phyloP scores from a whole-genome alignment of 768 basidiomycete genomes.

The Asterophora parasitica region DNA sequence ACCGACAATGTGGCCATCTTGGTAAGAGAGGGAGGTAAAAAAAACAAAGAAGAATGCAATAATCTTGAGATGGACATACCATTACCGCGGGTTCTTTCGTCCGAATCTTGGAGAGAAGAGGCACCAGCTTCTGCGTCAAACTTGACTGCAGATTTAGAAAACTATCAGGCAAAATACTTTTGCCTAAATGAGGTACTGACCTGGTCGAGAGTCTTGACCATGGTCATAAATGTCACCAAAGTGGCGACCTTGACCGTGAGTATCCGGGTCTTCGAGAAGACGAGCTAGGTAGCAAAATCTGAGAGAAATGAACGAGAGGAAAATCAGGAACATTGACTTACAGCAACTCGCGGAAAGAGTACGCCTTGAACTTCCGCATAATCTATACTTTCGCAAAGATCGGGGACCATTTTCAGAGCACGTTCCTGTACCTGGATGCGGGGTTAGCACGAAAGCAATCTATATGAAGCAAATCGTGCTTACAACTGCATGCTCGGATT shows the following conservation, averaged over 20 bases:
- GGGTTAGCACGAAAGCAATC: not conserved
- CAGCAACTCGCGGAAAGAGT: conserved; percentile 89
- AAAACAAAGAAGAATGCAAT: not conserved
- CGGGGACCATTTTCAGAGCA: conserved; percentile 78
- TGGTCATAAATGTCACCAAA: conserved; percentile 71
- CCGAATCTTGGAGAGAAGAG: conserved; percentile 88
- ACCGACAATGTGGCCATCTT: conserved; percentile 87
- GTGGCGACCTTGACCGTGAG: conserved; percentile 90
- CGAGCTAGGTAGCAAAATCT: conserved; percentile 46
- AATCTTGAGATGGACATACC: conserved; percentile 37
- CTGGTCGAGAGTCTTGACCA: conserved; percentile 91
- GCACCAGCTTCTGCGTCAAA: conserved; percentile 93
- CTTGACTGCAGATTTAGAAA: conserved; percentile 49
- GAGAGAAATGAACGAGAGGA: not conserved
- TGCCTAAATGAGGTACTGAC: conserved; percentile 30
- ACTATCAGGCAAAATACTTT: not conserved
- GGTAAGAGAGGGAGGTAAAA: not conserved
- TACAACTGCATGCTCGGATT: conserved; percentile 88
- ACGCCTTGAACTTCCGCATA: conserved; percentile 92
- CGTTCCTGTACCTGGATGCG: conserved; percentile 80
- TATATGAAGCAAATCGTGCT: conserved; percentile 16
- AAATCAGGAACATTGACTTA: conserved; percentile 30
- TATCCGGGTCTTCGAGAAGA: conserved; percentile 90
- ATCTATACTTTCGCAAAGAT: conserved; percentile 88
- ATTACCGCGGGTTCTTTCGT: conserved; percentile 96